A percentile compares a stretch with the other conserved stretches of the same genome.
phyloP scores from a whole-genome alignment of 805 yeast genomes.

The Kodamaea neixiangensis region DNA sequence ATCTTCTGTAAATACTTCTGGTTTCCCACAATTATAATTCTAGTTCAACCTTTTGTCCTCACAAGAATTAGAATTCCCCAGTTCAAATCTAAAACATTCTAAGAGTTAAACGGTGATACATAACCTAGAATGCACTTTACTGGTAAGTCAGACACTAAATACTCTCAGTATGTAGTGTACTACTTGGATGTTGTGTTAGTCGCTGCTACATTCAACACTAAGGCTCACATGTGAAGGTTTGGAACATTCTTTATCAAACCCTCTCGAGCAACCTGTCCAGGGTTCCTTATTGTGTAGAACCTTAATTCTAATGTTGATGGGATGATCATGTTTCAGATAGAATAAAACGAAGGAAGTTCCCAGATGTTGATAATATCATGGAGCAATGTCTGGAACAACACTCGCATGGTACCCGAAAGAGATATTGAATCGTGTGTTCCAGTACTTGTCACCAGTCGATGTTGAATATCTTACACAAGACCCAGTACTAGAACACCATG shows the following conservation, averaged over 20 bases:
- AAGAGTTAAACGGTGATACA: not conserved
- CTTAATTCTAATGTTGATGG: not conserved
- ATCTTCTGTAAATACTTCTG: no score
- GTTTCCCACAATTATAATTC: no score
- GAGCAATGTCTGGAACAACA: not conserved
- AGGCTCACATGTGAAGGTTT: not conserved
- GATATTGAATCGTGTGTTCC: not conserved
- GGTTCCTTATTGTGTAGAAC: not conserved
- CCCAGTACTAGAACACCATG: not conserved
- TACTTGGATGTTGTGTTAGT: not conserved
- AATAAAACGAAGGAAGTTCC: not conserved
- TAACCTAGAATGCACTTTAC: not conserved
- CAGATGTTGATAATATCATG: not conserved
- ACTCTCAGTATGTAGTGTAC: not conserved
- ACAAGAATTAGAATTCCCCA: no score
- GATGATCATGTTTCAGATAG: not conserved
- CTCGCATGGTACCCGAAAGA: constrained; percentile 1
- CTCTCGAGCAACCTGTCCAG: not conserved
- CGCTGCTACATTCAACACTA: not conserved
- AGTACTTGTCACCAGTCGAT: not conserved
- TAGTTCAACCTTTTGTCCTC: no score
- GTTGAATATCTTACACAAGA: constrained; percentile 1
- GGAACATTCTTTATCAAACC: not conserved
- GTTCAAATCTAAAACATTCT: not conserved
- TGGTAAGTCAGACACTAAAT: not conserved